Evolutionary conservation across 768 basidiomycete genomes (phyloP), one percentile per base, ranked within the genome.

Genomic region (Hygrophoropsis aurantiaca): DNA sequence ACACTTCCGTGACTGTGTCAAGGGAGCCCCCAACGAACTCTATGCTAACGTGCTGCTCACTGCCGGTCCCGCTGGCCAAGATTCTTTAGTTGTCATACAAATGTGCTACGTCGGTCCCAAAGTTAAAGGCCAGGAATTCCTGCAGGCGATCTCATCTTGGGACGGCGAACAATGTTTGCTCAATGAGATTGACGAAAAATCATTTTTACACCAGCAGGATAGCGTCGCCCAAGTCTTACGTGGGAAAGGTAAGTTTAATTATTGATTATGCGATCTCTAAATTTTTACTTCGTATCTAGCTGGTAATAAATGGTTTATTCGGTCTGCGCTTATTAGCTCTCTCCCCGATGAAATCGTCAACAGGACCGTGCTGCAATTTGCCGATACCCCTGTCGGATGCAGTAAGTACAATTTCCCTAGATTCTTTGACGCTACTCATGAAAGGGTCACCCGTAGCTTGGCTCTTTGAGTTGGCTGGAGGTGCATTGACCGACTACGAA

Each of bases 1-100:
- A 53, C 94, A 95, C 67, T 91, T 93, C 71, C 83, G 94, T 20
- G 94, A 97, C 64, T 94, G 91, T 58, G 79, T 94, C 71, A 94
- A 94, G 60, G 82, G 84, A 33, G 88, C 90, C 11, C 90, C 92
- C 1, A 79, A 87, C 9, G 86, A 91, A 58, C 78, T 94, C 15
- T 97, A 97, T 62, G 87, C 90, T 30, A 95, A 94, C 60, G 80
- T 92, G 26, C 79, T 95, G 44, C 77, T 95, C 46, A 95, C 94
- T 2, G 93, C 94, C 0, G 93, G 94, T 6, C 91, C 92, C 4
- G 82, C 80, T 9, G 83, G 83, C 41, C 79, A 87, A 54, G 88
- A 90, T 54, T 93, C 90, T 13, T 80, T 97, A 36, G 80, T 93
- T 49, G 89, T 94, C 30, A 82, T 97, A 42, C 94, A 97, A 63